Percentiles rank a stretch among this genome's conserved stretches.
These are phyloP conservation scores for Brasenia schreberi DNA, from an alignment of 164 flowering plant genomes.

Conservation along the genomic window DNA sequence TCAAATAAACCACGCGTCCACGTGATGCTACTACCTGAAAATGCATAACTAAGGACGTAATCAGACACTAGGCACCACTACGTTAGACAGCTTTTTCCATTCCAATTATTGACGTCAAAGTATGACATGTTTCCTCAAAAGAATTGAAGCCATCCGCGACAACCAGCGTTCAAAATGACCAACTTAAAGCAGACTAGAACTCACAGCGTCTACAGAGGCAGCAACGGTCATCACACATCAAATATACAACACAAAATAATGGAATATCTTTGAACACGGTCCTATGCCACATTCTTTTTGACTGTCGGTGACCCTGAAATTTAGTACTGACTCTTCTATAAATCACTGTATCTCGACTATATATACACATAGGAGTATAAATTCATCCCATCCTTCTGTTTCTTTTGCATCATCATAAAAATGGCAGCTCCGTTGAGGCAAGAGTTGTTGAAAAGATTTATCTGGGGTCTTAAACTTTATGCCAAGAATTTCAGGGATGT, in stretches of 20 bases:
- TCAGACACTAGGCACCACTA: too few species aligned
- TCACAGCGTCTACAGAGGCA: too few species aligned
- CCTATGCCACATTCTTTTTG: not conserved
- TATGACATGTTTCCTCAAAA: not conserved
- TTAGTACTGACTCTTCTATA: too few species aligned
- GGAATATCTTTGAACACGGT: not conserved
- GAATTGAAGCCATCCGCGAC: not conserved
- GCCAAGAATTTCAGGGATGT: conserved; percentile 10
- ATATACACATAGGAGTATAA: too few species aligned
- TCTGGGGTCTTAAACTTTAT: conserved; percentile 27
- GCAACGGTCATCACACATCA: too few species aligned
- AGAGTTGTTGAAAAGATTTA: conserved; percentile 49
- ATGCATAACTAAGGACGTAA: too few species aligned
- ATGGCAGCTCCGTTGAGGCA: conserved; percentile 19
- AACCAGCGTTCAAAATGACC: not conserved
- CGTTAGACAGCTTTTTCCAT: too few species aligned
- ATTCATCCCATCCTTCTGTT: not conserved
- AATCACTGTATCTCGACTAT: too few species aligned
- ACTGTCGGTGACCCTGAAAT: not conserved
- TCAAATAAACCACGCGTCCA: too few species aligned
- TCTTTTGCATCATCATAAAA: not conserved
- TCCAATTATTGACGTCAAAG: not conserved
- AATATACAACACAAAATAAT: too few species aligned
- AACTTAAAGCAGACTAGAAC: not conserved
- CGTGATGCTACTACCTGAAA: too few species aligned